Evolutionary conservation across 2,329 filamentous ascomycete species (phyloP).

Genomic region (Xylariales sp.): DNA sequence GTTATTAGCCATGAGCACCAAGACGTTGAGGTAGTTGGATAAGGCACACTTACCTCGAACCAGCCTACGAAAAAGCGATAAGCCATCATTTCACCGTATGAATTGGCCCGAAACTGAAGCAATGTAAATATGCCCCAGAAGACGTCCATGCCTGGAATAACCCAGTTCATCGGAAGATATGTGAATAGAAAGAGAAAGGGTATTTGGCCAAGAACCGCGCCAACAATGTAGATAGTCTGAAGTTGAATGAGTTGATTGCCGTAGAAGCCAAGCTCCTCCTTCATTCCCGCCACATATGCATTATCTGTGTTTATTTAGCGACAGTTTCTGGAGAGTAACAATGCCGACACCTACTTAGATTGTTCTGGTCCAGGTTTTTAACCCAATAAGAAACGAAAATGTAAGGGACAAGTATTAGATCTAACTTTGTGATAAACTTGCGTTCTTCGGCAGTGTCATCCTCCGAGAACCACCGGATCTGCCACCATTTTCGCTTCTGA

Average conservation of each 20-base stretch:
- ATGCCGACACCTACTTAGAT: too few species aligned
- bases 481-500: too few species aligned
- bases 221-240: conserved; percentile 17
- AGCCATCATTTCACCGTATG: conserved; percentile 43
- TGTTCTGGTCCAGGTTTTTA: too few species aligned
- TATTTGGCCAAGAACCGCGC: conserved; percentile 13
- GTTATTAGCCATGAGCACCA: not conserved
- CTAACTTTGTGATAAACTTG: too few species aligned
- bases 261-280: conserved; percentile 16
- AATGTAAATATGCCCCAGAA: conserved; percentile 53
- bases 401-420: too few species aligned
- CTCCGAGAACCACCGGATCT: too few species aligned
- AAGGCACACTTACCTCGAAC: conserved; percentile 34
- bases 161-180: conserved; percentile 14
- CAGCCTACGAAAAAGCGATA: conserved; percentile 50
- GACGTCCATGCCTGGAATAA: conserved; percentile 44
- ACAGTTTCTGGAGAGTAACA: too few species aligned
- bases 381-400: too few species aligned
- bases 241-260: conserved; percentile 17
- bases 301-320: too few species aligned
- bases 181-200: conserved; percentile 17
- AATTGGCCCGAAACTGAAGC: conserved; percentile 43
- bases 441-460: too few species aligned
- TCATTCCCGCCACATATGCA: conserved; percentile 17
- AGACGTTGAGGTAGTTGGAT: not conserved